Conservation (phyloP, 768 basidiomycete species). For the Neoboletus magnificus region DNA sequence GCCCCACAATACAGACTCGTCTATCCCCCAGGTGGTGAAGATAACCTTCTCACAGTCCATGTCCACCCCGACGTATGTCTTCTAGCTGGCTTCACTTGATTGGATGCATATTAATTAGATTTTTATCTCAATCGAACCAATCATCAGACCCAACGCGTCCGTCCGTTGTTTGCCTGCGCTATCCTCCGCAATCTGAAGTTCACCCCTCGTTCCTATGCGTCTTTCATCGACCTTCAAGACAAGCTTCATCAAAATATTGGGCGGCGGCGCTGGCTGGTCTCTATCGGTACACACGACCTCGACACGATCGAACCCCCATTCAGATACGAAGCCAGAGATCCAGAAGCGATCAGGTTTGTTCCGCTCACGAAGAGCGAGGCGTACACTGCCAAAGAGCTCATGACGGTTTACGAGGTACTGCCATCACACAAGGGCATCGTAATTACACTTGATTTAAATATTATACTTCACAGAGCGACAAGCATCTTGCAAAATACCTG, state of each 20-base stretch:
- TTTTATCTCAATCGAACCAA: not conserved
- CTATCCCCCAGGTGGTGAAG: constrained; percentile 68
- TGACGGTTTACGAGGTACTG: constrained; percentile 87
- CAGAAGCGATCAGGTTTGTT: constrained; percentile 87
- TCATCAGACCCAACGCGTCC: constrained; percentile 68
- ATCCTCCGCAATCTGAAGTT: constrained; percentile 89
- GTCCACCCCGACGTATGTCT: constrained; percentile 67
- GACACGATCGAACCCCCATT: constrained; percentile 87
- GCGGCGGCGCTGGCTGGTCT: constrained; percentile 82
- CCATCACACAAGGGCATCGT: not conserved
- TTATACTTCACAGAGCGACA: constrained; percentile 63
- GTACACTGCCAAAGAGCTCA: constrained; percentile 86
- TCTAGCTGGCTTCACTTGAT: not conserved
- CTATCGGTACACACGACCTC: constrained; percentile 97
- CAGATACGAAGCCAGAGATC: constrained; percentile 77
- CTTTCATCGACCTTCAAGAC: constrained; percentile 99
- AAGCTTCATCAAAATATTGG: constrained; percentile 97
- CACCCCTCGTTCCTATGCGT: constrained; percentile 84
- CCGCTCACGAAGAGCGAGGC: constrained; percentile 78
- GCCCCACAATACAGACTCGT: constrained; percentile 72
- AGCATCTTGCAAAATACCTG: constrained; percentile 85
- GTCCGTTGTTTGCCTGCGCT: constrained; percentile 90
- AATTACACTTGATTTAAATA: not conserved
- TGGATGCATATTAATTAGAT: not conserved
- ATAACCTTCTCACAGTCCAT: constrained; percentile 60